Conservation (phyloP, 192 early-diverging fungal species). For the Linderina pennispora region DNA sequence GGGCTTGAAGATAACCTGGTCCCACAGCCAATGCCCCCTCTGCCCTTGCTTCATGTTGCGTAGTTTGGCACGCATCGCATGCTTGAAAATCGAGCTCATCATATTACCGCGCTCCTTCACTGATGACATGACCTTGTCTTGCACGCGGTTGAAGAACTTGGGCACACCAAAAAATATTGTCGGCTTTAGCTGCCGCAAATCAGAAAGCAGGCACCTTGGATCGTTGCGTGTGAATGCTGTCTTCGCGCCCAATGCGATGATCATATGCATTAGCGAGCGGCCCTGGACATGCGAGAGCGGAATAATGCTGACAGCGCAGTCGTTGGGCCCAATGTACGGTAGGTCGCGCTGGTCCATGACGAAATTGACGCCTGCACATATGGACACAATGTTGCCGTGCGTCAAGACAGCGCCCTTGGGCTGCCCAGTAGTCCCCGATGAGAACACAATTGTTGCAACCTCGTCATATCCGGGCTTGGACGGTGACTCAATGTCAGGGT, state of each 20-base stretch:
- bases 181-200: constrained; percentile 70
- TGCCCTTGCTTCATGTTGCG: constrained; percentile 52
- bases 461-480: constrained; percentile 27
- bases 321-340: constrained; percentile 20
- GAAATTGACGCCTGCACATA: constrained; percentile 32
- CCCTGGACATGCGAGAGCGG: constrained; percentile 91
- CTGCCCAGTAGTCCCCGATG: constrained; percentile 70
- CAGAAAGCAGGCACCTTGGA: constrained; percentile 64
- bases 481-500: constrained; percentile 5
- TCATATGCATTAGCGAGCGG: constrained; percentile 52
- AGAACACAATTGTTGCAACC: constrained; percentile 74
- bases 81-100: constrained; percentile 50
- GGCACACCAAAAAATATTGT: constrained; percentile 78
- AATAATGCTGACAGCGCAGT: constrained; percentile 56
- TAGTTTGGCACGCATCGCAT: constrained; percentile 45
- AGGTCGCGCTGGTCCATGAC: constrained; percentile 37
- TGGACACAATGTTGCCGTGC: constrained; percentile 69
- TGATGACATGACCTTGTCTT: constrained; percentile 64
- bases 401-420: constrained; percentile 86
- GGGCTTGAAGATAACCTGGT: constrained; percentile 74
- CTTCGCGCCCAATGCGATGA: constrained; percentile 53
- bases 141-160: constrained; percentile 81
- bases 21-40: constrained; percentile 78
- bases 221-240: constrained; percentile 78
- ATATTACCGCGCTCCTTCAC: constrained; percentile 61